Evolutionary conservation across 441 rosid genomes (phyloP), one percentile per base, ranked within the genome.

Genomic region (Aleurites moluccanus): DNA sequence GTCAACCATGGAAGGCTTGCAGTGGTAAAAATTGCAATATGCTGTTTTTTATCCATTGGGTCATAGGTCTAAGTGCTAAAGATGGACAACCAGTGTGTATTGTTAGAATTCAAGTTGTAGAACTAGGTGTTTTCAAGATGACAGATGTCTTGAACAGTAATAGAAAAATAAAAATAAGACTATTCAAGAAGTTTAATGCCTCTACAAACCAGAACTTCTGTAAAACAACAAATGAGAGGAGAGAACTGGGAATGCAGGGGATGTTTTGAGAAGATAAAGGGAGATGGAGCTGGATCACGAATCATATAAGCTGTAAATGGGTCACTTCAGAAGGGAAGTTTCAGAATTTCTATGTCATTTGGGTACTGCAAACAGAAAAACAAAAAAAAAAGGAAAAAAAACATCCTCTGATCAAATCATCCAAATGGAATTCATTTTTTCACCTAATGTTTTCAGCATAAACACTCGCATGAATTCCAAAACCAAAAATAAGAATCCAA

Each of bases 1-100:
- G 99, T 96, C 83, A 96, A 83, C 98, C 99, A 96, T 56, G 99
- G 99, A 72, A 96, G 89, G 81, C 96, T 89, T 2, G 99, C 99
- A 3, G 99, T 93, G 1, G 99, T 93, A 80, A 90, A 92, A 71
- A 96, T 90, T 0, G 94, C 95, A 60, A 96, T 83, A 73, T 91
- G 92, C 73, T 61, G 68, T 71, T 73, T 81, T 63, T 73, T 82
- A 73, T 83, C 91, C 97, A 94, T 94, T 78, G 47, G 75, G 33
- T 80, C 82, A 78, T 80, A 75, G 61, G 53, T 77, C 61, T 35
- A 55, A 74, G 64, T 10, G 25, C 72, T 55, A 64, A 28, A 81
- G 69, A 69, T 70, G 38, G 53, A 72, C 49, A 70, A 64, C 67
- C 59, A 21, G 47, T 57, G 33, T 25, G 2, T 55, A n/a, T 3